Evolutionary conservation across 176 grass and related monocot genomes (phyloP).

Genomic region (Raddia distichophylla): DNA sequence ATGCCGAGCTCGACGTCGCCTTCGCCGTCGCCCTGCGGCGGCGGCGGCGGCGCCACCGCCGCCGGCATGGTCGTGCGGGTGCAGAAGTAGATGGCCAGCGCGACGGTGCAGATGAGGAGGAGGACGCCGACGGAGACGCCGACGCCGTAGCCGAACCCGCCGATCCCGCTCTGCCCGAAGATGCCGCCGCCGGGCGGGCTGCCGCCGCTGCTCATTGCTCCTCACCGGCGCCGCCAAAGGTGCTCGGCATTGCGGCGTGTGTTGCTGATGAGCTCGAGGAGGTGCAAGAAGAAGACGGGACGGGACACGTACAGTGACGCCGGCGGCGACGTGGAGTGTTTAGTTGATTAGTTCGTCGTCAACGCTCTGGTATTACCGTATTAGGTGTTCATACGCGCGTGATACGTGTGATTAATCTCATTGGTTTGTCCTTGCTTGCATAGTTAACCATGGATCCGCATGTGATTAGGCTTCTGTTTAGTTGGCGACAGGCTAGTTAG

Average conservation of each 20-base stretch:
- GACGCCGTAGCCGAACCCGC: conserved; percentile 65
- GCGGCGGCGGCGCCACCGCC: neutral
- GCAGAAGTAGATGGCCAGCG: conserved; percentile 73
- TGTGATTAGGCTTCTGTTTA: conserved; percentile 12
- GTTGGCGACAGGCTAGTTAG: neutral
- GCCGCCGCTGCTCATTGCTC: conserved; percentile 15
- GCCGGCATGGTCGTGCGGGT: conserved; percentile 36
- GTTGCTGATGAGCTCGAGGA: neutral
- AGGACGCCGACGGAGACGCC: conserved; percentile 71
- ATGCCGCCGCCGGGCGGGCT: conserved; percentile 3
- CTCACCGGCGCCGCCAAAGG: no score
- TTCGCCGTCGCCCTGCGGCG: neutral
- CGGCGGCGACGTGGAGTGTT: conserved; percentile 5
- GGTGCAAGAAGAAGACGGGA: neutral
- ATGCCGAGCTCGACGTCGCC: conserved; percentile 52
- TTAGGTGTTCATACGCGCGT: neutral
- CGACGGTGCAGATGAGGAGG: conserved; percentile 62
- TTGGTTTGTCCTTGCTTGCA: conserved; percentile 4
- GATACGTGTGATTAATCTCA: neutral
- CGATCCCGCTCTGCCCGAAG: conserved; percentile 47
- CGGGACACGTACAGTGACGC: neutral
- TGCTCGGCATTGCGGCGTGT: neutral
- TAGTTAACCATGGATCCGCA: neutral
- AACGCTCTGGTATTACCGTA: conserved; percentile 1
- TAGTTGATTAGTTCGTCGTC: conserved; percentile 20